Evolutionary conservation across 139 green algal species (phyloP), one percentile per base, ranked within the genome.

Genomic region (Chlorella vulgaris): DNA sequence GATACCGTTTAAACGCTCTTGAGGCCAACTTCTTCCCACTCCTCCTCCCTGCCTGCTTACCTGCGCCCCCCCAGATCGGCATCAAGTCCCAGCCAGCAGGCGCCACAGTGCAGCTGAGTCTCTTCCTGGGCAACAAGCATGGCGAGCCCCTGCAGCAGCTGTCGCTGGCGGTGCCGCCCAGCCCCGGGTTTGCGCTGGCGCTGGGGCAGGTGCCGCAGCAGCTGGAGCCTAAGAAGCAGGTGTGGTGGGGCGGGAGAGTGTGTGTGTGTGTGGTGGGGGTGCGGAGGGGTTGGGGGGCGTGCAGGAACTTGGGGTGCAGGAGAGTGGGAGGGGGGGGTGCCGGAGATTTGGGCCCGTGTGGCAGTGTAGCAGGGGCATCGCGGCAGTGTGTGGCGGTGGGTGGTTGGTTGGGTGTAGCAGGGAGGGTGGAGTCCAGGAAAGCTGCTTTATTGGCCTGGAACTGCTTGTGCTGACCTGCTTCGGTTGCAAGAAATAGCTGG

Each of bases 91-190:
- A 90, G 29, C 96, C 89, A 77, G 51, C 84, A 38, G 84, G 87
- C 33, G 81, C 76, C 22, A 63, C 81, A 8, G 94, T 90, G 38
- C 78, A 89, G 58, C 35, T 98, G 28, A 55, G 81, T 40, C 87
- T 99, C 5, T 99, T 94, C 85, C 55, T 98, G 18, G 96, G 96
- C 75, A 99, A 99, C 91, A 99, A 99, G 91, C 36, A 68, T 13
- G 40, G 62, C 18, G 62, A 77, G 31, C 2, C 83, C 31, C 65
- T 98, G 82, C 74, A 67, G 29, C 47, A 68, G 31, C 47, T 92
- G 58, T 43, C 81, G 40, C 80, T 73, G 36, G 75, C 75, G 26
- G 84, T 91, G 67, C 78, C 86, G 7, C 85, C 88, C 6, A 58
- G 80, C 28, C 79, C 88, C 21, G 81, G 75, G 29, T 88, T 93